Base-by-base conservation (phyloP, 495 filamentous ascomycete species). In the Elasticomyces elasticus region DNA sequence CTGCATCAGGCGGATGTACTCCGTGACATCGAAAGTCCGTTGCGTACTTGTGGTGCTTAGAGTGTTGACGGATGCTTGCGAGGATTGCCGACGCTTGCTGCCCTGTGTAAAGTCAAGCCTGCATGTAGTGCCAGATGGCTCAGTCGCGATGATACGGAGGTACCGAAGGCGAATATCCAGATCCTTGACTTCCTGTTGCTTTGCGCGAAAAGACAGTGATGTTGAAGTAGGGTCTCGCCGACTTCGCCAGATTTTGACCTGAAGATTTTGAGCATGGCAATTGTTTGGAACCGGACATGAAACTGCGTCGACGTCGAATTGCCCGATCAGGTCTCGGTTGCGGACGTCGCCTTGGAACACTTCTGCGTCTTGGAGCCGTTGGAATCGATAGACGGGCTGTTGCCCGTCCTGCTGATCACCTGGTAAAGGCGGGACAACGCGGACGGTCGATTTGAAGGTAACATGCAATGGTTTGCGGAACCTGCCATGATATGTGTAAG, bases 271-370 rank as follows among this genome's bases (percentile, higher is more conserved):
- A 13, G 35, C 35, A 17, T 40, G 35, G 35, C 35, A 40, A 17
- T 40, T 13, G 12, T 40, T 40, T 4, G 35, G 13, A 3, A 40
- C 35, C 3, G 35, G 3, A 4, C 35, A 51, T 35, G n/a, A 23
- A 5, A 51, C 38, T 4, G 3, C n/a, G 30, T 51, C 28, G 48
- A 51, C 48, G 37, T 51, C 27, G 26, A 37, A 51, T 31, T 51
- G 30, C 7, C 24, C 1, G 12, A 51, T 11, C 24, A 51, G 30
- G 5, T 2, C 25, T 5, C 28, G 19, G 20, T 51, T 31, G 7
- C 28, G 31, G 31, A 31, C 22, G 3, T 27, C 5, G 28, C 48
- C 24, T 17, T 17, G 48, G 28, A 51, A 51, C 1, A 6, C 30
- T 37, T 37, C 22, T 22, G 25, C 19, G 28, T 51, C 48, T 51